A percentile compares a stretch with the other conserved stretches of the same genome.
phyloP scores from a whole-genome alignment of 2,329 filamentous ascomycete species.

The Botryosphaeria agaves region DNA sequence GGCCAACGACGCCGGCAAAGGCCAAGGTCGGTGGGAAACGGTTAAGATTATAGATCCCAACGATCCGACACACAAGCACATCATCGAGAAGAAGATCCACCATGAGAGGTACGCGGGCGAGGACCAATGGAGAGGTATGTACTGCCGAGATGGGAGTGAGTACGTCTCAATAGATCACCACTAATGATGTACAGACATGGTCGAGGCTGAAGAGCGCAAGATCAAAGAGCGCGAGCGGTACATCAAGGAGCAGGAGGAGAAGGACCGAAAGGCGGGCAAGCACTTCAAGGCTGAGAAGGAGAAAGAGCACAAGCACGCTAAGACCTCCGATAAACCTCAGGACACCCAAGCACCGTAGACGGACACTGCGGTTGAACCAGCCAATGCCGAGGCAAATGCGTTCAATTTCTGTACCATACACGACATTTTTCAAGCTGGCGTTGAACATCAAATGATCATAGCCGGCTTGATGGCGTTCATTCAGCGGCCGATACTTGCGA shows the following conservation, averaged over 20 bases:
- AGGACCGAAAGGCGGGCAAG: slow-evolving; percentile 8
- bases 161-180: slow-evolving; percentile 2
- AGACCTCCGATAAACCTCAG: too few relatives aligned
- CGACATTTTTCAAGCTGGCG: too few relatives aligned
- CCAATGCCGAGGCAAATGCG: too few relatives aligned
- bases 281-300: slow-evolving; percentile 2
- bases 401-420: too few relatives aligned
- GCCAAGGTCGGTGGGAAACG: slow-evolving; percentile 68
- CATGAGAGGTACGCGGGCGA: slow-evolving; percentile 77
- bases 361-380: too few relatives aligned
- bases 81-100: slow-evolving; percentile 76
- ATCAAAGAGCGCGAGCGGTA: slow-evolving; percentile 31
- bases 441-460: too few relatives aligned
- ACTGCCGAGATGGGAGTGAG: not conserved
- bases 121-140: slow-evolving; percentile 79
- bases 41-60: slow-evolving; percentile 64
- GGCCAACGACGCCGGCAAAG: slow-evolving; percentile 58
- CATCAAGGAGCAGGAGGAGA: slow-evolving; percentile 11
- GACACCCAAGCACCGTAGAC: too few relatives aligned
- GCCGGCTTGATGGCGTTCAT: too few relatives aligned
- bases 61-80: slow-evolving; percentile 64
- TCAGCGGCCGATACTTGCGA: too few relatives aligned
- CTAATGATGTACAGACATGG: slow-evolving; percentile 45
- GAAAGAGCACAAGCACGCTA: slow-evolving; percentile 3
- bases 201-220: slow-evolving; percentile 56